A percentile compares a stretch with the other conserved stretches of the same genome.
Conservation (phyloP, 768 basidiomycete species). For the Mycena galopus region DNA sequence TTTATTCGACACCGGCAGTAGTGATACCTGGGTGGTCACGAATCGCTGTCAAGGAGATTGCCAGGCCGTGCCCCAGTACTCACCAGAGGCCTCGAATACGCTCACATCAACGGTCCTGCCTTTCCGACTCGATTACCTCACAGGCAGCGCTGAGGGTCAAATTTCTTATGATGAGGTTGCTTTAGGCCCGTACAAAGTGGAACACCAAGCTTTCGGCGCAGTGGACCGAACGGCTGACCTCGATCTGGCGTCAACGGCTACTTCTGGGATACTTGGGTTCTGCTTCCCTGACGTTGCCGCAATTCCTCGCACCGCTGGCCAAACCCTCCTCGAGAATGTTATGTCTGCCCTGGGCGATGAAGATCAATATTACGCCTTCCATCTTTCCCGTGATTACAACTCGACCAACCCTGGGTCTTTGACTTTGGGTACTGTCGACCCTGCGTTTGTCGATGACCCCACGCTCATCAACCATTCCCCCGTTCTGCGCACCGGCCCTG, state of each 20-base stretch:
- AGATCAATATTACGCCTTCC: slow-evolving; percentile 64
- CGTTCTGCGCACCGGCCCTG: slow-evolving; percentile 52
- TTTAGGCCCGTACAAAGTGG: slow-evolving; percentile 59
- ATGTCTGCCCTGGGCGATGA: slow-evolving; percentile 55
- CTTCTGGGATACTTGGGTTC: slow-evolving; percentile 70
- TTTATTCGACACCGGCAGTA: slow-evolving; percentile 72
- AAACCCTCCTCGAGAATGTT: slow-evolving; percentile 62
- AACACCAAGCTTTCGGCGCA: slow-evolving; percentile 63
- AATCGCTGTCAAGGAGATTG: slow-evolving; percentile 63
- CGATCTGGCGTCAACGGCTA: slow-evolving; percentile 58
- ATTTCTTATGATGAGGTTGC: slow-evolving; percentile 61
- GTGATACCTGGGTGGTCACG: slow-evolving; percentile 69
- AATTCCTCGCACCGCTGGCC: slow-evolving; percentile 59
- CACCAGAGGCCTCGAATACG: slow-evolving; percentile 45
- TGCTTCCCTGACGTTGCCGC: slow-evolving; percentile 62
- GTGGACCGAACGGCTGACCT: slow-evolving; percentile 59
- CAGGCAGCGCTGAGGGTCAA: slow-evolving; percentile 61
- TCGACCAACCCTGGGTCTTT: slow-evolving; percentile 56
- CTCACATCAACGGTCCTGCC: slow-evolving; percentile 46
- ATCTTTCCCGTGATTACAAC: slow-evolving; percentile 56
- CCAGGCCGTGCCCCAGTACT: slow-evolving; percentile 56
- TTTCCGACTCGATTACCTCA: slow-evolving; percentile 65
- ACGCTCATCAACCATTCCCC: slow-evolving; percentile 51
- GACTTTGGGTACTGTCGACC: slow-evolving; percentile 65
- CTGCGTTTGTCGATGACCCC: slow-evolving; percentile 46